Conservation (phyloP, 1,139 yeast genomes). For the Casaregolazyma lundiana region DNA sequence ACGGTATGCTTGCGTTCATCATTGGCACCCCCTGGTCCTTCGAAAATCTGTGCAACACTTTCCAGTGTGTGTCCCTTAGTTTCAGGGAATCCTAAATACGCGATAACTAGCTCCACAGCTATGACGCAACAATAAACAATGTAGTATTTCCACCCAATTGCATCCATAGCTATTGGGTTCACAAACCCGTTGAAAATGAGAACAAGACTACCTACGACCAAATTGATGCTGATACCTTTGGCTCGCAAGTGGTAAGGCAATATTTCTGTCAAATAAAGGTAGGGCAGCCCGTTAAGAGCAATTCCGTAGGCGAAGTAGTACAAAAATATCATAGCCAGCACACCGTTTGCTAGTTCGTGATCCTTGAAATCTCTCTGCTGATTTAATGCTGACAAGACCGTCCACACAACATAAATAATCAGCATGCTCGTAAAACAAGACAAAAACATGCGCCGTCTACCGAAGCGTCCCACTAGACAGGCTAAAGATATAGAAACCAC, state of each 20-base stretch:
- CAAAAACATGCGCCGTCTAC: conserved; percentile 47
- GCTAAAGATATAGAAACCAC: conserved; percentile 72
- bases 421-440: conserved; percentile 30
- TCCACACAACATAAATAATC: conserved; percentile 23
- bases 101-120: conserved; percentile 33
- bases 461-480: conserved; percentile 16
- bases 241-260: conserved; percentile 39
- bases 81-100: conserved; percentile 85
- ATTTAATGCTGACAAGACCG: conserved; percentile 26
- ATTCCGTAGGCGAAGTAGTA: conserved; percentile 20
- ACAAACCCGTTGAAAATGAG: conserved; percentile 38
- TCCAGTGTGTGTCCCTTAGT: conserved; percentile 84
- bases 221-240: conserved; percentile 32
- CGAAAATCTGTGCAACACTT: conserved; percentile 47
- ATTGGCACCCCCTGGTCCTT: too few relatives aligned
- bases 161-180: conserved; percentile 37
- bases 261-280: conserved; percentile 34
- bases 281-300: conserved; percentile 27
- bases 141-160: conserved; percentile 34
- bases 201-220: conserved; percentile 7
- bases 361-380: conserved; percentile 20
- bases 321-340: conserved; percentile 24
- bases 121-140: conserved; percentile 28
- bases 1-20: too few relatives aligned
- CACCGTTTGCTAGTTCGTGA: conserved; percentile 22